Evolutionary conservation across 1,284 basidiomycete species (phyloP).

Genomic region (Ustilago curta): DNA sequence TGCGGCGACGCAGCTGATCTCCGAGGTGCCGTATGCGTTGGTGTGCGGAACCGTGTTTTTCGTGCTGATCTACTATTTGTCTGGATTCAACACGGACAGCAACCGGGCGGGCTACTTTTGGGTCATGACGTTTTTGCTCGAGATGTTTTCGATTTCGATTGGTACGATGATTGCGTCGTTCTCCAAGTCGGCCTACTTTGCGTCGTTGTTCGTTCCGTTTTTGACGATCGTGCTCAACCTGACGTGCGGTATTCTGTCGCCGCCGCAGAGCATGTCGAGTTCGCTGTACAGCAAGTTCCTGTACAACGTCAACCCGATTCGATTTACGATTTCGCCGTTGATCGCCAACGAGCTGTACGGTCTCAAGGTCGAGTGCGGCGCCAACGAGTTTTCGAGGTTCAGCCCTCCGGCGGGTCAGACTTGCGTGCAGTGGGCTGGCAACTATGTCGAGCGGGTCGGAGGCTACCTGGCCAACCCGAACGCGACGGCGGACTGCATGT

Average conservation of each 20-base stretch:
- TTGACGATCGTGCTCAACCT: slow-evolving; percentile 72
- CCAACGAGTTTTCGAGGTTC: slow-evolving; percentile 76
- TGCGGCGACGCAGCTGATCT: slow-evolving; percentile 62
- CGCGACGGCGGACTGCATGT: slow-evolving; percentile 76
- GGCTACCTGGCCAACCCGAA: slow-evolving; percentile 84
- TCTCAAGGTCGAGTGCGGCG: slow-evolving; percentile 77
- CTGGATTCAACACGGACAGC: slow-evolving; percentile 74
- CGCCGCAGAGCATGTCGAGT: slow-evolving; percentile 67
- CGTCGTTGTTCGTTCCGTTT: slow-evolving; percentile 82
- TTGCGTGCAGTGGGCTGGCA: slow-evolving; percentile 73
- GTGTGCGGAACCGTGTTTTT: slow-evolving; percentile 52
- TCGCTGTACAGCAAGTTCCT: slow-evolving; percentile 57
- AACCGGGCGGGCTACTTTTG: slow-evolving; percentile 80
- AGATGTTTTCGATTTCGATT: slow-evolving; percentile 58
- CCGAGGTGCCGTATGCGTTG: slow-evolving; percentile 81
- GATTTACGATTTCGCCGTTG: slow-evolving; percentile 71
- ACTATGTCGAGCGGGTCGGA: slow-evolving; percentile 73
- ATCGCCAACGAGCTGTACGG: slow-evolving; percentile 84
- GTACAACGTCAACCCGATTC: slow-evolving; percentile 64
- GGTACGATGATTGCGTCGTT: slow-evolving; percentile 71
- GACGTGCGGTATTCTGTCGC: slow-evolving; percentile 78
- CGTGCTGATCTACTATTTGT: slow-evolving; percentile 72
- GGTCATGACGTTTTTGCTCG: slow-evolving; percentile 70
- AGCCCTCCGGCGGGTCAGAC: slow-evolving; percentile 80
- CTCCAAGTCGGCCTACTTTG: slow-evolving; percentile 74